These are phyloP conservation scores for Paecilomyces sp. DNA, from an alignment of 2,329 filamentous ascomycete genomes.

Conservation along the genomic window DNA sequence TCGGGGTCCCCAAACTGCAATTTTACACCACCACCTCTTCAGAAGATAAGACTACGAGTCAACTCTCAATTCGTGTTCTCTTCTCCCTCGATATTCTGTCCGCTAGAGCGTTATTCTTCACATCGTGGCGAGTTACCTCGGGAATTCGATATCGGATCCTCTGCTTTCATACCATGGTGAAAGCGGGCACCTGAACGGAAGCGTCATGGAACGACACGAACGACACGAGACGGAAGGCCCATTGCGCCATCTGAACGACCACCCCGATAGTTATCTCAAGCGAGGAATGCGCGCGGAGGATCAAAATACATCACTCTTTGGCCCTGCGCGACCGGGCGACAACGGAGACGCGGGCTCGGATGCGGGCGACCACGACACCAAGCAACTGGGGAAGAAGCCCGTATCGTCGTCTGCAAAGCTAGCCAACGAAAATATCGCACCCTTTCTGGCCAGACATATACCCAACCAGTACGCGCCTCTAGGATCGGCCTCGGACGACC, in stretches of 20 bases:
- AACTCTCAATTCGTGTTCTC: neutral
- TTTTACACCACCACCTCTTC: neutral
- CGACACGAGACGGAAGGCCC: neutral
- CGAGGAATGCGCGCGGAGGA: slow-evolving; percentile 5
- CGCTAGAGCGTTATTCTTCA: too few relatives aligned
- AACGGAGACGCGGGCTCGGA: neutral
- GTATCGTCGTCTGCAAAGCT: slow-evolving; percentile 43
- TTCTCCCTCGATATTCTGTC: neutral
- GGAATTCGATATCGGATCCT: neutral
- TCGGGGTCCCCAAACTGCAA: neutral
- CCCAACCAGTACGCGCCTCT: slow-evolving; percentile 80
- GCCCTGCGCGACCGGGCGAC: neutral
- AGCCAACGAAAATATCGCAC: slow-evolving; percentile 70
- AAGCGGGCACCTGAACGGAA: neutral
- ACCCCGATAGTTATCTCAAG: neutral
- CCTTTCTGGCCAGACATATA: slow-evolving; percentile 86
- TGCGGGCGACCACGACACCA: neutral
- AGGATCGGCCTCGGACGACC: slow-evolving; percentile 34
- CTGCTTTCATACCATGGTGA: neutral
- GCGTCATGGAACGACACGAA: neutral
- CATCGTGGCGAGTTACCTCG: neutral
- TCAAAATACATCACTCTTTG: slow-evolving; percentile 6
- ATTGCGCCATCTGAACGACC: neutral
- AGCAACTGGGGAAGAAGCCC: neutral
- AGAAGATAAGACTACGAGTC: neutral